Percentiles rank a stretch among this genome's conserved stretches.
Conservation (phyloP, 75 land plant species). For the Sequoiadendron giganteum region DNA sequence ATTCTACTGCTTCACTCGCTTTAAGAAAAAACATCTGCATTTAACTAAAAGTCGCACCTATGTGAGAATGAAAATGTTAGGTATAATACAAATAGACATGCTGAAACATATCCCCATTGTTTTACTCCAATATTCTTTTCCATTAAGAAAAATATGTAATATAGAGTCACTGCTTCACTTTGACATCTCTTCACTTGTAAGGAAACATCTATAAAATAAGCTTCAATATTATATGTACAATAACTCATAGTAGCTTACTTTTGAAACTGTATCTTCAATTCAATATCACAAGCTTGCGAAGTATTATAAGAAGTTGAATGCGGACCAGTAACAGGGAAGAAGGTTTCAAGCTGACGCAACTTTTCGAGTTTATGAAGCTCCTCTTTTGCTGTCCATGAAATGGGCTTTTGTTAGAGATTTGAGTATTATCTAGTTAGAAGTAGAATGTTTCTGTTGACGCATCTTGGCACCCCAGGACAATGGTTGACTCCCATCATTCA, state of each 20-base stretch:
- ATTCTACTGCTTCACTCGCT: too few species aligned
- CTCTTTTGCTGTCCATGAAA: neutral
- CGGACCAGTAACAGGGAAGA: neutral
- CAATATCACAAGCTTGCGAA: neutral
- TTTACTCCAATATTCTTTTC: too few species aligned
- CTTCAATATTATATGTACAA: neutral
- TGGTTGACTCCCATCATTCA: neutral
- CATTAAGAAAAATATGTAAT: too few species aligned
- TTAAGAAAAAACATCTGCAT: too few species aligned
- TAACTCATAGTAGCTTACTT: neutral
- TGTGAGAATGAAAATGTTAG: too few species aligned
- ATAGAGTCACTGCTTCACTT: too few species aligned
- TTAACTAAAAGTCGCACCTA: too few species aligned
- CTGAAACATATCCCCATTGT: too few species aligned
- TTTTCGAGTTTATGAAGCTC: neutral
- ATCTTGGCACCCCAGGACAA: slow-evolving; percentile 6
- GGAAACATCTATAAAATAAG: neutral
- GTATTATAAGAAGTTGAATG: neutral
- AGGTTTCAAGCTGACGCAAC: neutral
- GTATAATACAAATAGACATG: too few species aligned
- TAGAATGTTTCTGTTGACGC: neutral
- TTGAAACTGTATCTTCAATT: too few species aligned
- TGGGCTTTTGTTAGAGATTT: neutral
- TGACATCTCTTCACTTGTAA: neutral
- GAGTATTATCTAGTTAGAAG: neutral